Conservation (phyloP, 179 eudicot species). For the Monotropa hypopitys region DNA sequence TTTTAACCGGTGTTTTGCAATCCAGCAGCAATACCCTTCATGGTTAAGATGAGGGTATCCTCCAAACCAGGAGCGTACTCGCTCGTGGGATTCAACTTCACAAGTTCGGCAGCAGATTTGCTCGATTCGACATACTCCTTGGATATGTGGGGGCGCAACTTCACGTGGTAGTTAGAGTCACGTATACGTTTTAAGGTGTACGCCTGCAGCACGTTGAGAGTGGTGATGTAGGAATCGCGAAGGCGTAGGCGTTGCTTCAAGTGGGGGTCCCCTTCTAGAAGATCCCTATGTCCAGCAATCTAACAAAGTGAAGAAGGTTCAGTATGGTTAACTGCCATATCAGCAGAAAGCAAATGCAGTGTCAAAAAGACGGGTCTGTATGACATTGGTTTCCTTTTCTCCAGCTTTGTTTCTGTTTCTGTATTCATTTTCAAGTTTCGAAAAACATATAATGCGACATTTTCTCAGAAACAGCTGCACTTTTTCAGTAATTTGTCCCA, state of each 20-base stretch:
- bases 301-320: conserved; percentile 8
- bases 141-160: conserved; percentile 51
- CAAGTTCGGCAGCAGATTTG: conserved; percentile 56
- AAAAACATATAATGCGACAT: background rate
- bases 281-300: conserved; percentile 70
- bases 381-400: background rate
- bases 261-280: conserved; percentile 60
- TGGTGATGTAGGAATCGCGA: conserved; percentile 65
- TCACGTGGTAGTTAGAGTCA: conserved; percentile 50
- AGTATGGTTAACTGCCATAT: background rate
- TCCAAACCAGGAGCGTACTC: conserved; percentile 93
- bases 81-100: conserved; percentile 61
- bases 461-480: background rate
- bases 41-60: conserved; percentile 89
- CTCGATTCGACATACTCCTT: conserved; percentile 42
- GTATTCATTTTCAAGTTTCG: background rate
- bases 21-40: conserved; percentile 99
- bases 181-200: conserved; percentile 65
- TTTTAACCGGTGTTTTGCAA: conserved; percentile 84
- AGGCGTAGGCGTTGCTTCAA: conserved; percentile 63
- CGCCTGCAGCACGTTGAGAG: conserved; percentile 55
- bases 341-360: conserved; percentile 5
- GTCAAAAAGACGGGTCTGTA: background rate
- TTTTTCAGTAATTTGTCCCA: background rate
- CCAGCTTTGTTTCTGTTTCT: background rate